Conservation (phyloP, 2,329 filamentous ascomycete species). For the Fusarium metavorans region DNA sequence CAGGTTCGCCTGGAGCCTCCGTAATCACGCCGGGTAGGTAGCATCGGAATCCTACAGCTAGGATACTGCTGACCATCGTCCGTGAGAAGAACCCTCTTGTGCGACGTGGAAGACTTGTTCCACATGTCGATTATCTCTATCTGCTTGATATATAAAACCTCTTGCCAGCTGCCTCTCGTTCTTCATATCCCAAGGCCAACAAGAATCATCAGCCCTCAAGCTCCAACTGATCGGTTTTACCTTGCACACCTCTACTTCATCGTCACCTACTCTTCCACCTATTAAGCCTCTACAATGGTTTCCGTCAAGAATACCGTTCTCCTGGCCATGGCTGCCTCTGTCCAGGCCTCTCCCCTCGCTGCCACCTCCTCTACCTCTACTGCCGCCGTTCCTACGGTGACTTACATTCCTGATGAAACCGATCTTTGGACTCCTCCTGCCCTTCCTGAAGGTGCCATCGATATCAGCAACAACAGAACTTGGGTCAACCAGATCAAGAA, state of each 20-base stretch:
- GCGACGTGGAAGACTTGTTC: neutral
- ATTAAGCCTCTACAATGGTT: neutral
- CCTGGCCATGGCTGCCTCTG: neutral
- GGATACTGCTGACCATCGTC: neutral
- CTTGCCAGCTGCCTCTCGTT: neutral
- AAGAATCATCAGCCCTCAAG: neutral
- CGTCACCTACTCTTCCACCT: neutral
- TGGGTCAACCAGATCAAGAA: neutral
- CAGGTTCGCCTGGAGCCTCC: neutral
- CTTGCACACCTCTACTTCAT: neutral
- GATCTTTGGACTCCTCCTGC: neutral
- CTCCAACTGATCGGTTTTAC: too few relatives aligned
- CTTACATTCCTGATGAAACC: neutral
- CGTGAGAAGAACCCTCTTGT: neutral
- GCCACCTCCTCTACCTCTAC: neutral
- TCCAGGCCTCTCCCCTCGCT: neutral
- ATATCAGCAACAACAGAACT: neutral
- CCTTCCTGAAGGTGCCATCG: neutral
- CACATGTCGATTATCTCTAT: neutral
- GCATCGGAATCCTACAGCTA: neutral
- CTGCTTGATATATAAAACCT: neutral
- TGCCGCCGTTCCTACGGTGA: neutral
- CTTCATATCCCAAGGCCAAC: neutral
- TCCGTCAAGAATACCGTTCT: neutral
- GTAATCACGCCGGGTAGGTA: neutral